A percentile compares a stretch with the other conserved stretches of the same genome.
These are phyloP conservation scores for Solanum ossicruentum DNA, from an alignment of 257 asterid genomes.

Conservation along the genomic window DNA sequence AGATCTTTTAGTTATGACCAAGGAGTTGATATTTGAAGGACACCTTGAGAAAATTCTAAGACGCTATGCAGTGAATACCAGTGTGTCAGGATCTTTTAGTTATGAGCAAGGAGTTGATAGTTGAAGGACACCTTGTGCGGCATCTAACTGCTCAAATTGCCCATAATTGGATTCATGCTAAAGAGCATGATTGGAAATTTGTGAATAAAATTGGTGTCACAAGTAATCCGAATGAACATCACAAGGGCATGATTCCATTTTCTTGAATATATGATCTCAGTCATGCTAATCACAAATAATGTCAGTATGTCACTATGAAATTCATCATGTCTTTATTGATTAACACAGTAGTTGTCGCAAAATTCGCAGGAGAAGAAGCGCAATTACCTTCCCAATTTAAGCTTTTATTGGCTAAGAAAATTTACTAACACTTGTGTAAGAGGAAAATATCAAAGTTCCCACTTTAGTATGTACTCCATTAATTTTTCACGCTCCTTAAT, in stretches of 20 bases:
- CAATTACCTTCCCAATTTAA: not conserved
- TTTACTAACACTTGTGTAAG: not conserved
- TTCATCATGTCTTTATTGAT: not conserved
- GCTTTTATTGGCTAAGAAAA: not conserved
- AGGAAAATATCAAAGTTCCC: not conserved
- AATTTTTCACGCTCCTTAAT: not conserved
- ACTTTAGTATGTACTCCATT: not conserved
- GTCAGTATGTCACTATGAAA: not conserved
- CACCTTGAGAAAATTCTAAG: not conserved
- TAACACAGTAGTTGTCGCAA: not conserved
- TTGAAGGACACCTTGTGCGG: not conserved
- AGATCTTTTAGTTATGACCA: not conserved
- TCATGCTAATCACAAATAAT: not conserved
- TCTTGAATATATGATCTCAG: not conserved
- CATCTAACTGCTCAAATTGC: not conserved
- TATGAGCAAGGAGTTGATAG: not conserved
- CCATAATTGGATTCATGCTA: not conserved
- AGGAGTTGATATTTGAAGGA: not conserved
- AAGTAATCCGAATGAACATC: not conserved
- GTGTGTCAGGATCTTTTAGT: not conserved
- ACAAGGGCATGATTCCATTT: not conserved
- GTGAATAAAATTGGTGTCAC: not conserved
- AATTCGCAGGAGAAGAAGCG: not conserved
- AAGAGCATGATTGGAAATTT: not conserved
- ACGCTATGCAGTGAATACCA: not conserved